Conservation (phyloP, 129 eudicot genomes). For the Sambucus nigra region DNA sequence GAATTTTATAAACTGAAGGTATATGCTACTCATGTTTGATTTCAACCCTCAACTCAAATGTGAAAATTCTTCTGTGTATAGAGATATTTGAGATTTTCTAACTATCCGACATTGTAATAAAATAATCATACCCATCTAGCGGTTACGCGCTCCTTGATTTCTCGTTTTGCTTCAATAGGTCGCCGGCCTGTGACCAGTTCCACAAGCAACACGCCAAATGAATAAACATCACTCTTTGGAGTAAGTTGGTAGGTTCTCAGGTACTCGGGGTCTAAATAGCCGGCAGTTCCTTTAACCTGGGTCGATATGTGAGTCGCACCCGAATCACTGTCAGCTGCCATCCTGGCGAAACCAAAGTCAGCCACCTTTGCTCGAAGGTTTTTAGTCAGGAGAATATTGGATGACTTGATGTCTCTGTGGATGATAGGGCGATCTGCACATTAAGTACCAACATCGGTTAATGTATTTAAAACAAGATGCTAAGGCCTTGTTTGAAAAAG, state of each 20-base stretch:
- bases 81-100: background rate
- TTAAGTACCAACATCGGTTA: background rate
- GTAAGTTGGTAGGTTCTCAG: conserved; percentile 81
- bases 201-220: conserved; percentile 89
- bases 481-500: background rate
- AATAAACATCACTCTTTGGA: conserved; percentile 87
- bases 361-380: conserved; percentile 86
- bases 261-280: conserved; percentile 95
- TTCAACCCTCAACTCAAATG: too few species aligned
- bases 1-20: too few species aligned
- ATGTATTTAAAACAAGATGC: background rate
- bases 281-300: conserved; percentile 99
- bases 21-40: too few species aligned
- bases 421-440: conserved; percentile 86
- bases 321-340: conserved; percentile 52
- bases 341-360: conserved; percentile 87
- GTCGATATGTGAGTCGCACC: conserved; percentile 90
- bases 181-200: conserved; percentile 86
- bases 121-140: conserved; percentile 67
- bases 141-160: conserved; percentile 57
- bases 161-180: conserved; percentile 73
- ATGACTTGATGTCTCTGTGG: conserved; percentile 93
- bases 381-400: conserved; percentile 79
- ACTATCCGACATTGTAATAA: background rate
- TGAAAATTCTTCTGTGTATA: background rate